phyloP scores from a whole-genome alignment of 495 filamentous ascomycete genomes.

The Sabuloglossum arenarium region DNA sequence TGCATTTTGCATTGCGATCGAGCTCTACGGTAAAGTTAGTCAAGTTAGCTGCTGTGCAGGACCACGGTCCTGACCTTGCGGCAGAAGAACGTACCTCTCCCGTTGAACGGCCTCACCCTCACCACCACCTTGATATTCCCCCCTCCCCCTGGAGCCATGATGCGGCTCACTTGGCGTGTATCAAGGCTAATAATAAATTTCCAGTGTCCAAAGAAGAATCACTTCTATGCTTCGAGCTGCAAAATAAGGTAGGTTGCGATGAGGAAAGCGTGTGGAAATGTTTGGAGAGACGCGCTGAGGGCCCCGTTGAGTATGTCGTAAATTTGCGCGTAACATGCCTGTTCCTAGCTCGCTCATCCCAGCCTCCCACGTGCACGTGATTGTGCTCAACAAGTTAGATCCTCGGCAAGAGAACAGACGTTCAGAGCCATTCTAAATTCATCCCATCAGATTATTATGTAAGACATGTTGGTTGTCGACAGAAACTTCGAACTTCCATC shows the following conservation, averaged over 20 bases:
- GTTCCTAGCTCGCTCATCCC: not conserved
- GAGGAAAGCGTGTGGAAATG: not conserved
- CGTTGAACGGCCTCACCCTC: constrained; percentile 77
- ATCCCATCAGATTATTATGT: too few species aligned
- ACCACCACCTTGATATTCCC: constrained; percentile 99
- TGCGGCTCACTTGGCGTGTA: constrained; percentile 8
- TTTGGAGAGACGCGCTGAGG: not conserved
- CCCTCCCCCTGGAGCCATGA: constrained; percentile 58
- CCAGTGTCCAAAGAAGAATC: not conserved
- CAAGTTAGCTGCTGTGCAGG: not conserved
- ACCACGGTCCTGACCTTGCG: not conserved
- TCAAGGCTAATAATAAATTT: not conserved
- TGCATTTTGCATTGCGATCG: constrained; percentile 86
- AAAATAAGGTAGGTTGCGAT: not conserved
- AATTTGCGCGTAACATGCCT: not conserved
- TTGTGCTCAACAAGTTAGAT: not conserved
- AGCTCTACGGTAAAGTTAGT: constrained; percentile 33
- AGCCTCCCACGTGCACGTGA: not conserved
- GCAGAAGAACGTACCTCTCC: constrained; percentile 44
- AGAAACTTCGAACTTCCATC: too few species aligned
- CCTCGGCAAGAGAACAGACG: too few species aligned
- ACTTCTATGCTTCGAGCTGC: not conserved
- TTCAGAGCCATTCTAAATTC: too few species aligned
- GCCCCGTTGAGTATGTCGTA: not conserved
- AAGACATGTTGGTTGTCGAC: too few species aligned